Evolutionary conservation across 208 protist genomes (phyloP).

Genomic region (Strigomonas galati): DNA sequence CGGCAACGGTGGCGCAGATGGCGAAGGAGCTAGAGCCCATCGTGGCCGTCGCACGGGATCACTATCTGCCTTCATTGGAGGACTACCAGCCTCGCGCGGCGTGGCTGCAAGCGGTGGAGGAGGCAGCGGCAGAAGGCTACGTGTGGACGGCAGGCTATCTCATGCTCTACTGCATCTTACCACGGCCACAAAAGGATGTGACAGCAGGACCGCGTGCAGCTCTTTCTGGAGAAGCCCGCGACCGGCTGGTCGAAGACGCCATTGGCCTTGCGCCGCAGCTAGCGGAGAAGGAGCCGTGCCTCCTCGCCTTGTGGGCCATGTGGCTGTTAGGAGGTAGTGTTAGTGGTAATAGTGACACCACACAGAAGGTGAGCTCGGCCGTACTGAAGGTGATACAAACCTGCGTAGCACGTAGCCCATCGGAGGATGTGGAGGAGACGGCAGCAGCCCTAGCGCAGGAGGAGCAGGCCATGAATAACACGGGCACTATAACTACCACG

Average conservation of each 20-base stretch:
- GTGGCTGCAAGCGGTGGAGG: background rate
- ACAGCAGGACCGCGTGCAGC: constrained; percentile 5
- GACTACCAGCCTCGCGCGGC: background rate
- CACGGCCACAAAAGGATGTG: background rate
- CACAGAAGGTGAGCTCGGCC: no score
- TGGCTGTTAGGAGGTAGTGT: constrained; percentile 31
- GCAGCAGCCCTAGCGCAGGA: background rate
- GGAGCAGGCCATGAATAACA: background rate
- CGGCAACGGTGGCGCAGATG: background rate
- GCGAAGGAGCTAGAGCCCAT: constrained; percentile 8
- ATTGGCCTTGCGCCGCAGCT: constrained; percentile 26
- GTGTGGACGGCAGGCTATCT: constrained; percentile 66
- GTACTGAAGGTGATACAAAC: background rate
- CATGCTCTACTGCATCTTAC: constrained; percentile 26
- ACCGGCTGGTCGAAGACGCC: constrained; percentile 48
- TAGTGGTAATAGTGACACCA: background rate
- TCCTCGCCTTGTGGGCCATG: constrained; percentile 54
- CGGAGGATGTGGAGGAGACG: background rate
- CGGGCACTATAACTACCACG: no score
- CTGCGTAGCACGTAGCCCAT: background rate
- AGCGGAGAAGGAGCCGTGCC: constrained; percentile 22
- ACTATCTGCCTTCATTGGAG: constrained; percentile 33
- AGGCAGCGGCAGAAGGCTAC: constrained; percentile 22
- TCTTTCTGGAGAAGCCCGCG: background rate
- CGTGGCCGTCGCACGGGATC: constrained; percentile 26